These are phyloP conservation scores for Mycena capillaripes DNA, from an alignment of 768 basidiomycete species.

Conservation along the genomic window DNA sequence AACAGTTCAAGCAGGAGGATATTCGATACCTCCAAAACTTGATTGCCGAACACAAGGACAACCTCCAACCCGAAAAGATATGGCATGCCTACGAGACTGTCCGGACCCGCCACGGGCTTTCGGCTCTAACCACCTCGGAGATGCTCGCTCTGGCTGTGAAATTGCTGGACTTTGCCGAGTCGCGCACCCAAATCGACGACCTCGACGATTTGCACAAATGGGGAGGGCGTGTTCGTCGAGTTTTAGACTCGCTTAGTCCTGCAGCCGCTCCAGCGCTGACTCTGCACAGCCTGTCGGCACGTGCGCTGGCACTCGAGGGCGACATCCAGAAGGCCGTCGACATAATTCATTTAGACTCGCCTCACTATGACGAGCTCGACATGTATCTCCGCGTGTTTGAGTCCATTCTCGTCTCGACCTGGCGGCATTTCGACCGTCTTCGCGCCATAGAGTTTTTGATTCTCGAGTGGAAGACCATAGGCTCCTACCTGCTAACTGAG, in stretches of 20 bases:
- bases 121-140: slow-evolving; percentile 37
- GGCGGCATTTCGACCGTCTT: slow-evolving; percentile 46
- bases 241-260: slow-evolving; percentile 12
- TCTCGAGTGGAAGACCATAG: slow-evolving; percentile 34
- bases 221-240: slow-evolving; percentile 19
- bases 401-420: slow-evolving; percentile 52
- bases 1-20: neutral
- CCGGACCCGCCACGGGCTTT: slow-evolving; percentile 41
- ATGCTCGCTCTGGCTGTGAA: slow-evolving; percentile 35
- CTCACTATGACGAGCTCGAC: slow-evolving; percentile 39
- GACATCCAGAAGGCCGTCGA: slow-evolving; percentile 50
- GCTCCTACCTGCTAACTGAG: slow-evolving; percentile 37
- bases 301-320: slow-evolving; percentile 30
- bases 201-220: slow-evolving; percentile 28
- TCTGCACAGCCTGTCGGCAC: slow-evolving; percentile 11
- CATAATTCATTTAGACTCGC: slow-evolving; percentile 42
- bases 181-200: slow-evolving; percentile 27
- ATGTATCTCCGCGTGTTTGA: slow-evolving; percentile 50
- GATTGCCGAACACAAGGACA: neutral
- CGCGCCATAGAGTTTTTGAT: slow-evolving; percentile 48
- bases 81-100: slow-evolving; percentile 42
- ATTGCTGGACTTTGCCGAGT: slow-evolving; percentile 39
- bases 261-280: neutral
- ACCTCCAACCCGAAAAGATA: slow-evolving; percentile 49
- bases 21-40: slow-evolving; percentile 11